Conservation (phyloP, 768 basidiomycete species). For the Amanita brunnescens region DNA sequence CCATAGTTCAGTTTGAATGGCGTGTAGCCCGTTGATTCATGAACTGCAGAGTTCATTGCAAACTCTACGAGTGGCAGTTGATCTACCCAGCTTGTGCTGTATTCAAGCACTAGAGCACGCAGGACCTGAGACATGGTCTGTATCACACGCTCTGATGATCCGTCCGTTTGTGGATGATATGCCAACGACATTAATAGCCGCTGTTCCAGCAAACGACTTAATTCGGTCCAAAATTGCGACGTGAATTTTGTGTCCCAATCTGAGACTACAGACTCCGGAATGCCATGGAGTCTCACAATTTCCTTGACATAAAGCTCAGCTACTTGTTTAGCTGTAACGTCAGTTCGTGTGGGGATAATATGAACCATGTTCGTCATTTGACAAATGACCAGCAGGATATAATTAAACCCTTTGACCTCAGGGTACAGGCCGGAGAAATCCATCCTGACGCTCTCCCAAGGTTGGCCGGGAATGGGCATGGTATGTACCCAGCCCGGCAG, state of each 20-base stretch:
- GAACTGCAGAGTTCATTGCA: background rate
- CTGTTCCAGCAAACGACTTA: background rate
- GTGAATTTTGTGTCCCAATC: background rate
- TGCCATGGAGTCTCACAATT: conserved; percentile 17
- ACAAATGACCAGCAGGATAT: conserved; percentile 18
- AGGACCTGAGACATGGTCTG: background rate
- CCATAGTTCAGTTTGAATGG: background rate
- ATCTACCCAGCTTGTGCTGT: background rate
- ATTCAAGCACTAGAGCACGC: background rate
- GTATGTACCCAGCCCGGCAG: conserved; percentile 19
- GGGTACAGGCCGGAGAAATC: conserved; percentile 29
- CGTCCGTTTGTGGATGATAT: background rate
- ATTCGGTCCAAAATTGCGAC: background rate
- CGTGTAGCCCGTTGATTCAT: background rate
- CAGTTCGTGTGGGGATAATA: conserved; percentile 15
- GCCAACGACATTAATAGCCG: background rate
- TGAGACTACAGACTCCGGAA: background rate
- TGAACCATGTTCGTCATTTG: conserved; percentile 18
- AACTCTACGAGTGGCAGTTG: background rate
- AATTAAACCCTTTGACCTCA: conserved; percentile 14
- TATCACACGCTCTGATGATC: background rate
- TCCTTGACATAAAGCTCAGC: conserved; percentile 16
- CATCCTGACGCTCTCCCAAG: conserved; percentile 25
- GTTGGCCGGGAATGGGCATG: conserved; percentile 16
- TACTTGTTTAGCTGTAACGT: conserved; percentile 13